A percentile compares a stretch with the other conserved stretches of the same genome.
Conservation (phyloP, 345 rosid species). For the Brassica rapa region DNA sequence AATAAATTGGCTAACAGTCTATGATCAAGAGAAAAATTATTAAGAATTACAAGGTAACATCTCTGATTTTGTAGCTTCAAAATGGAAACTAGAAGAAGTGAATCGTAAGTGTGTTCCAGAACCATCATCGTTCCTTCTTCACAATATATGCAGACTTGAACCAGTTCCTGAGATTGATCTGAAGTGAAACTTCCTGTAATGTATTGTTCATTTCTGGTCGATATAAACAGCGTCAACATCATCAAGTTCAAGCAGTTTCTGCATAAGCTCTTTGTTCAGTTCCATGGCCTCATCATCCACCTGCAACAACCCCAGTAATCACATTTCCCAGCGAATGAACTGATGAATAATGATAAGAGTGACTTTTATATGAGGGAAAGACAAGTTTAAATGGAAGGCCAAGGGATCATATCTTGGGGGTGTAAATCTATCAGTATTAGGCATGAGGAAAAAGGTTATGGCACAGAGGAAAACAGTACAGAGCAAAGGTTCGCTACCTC, state of each 20-base stretch:
- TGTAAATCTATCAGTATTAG: background rate
- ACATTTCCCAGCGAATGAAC: background rate
- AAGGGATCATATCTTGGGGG: background rate
- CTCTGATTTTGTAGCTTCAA: background rate
- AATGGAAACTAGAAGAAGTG: background rate
- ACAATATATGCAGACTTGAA: conserved; percentile 28
- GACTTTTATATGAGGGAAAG: background rate
- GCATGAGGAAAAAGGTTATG: background rate
- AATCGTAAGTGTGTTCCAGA: conserved; percentile 5
- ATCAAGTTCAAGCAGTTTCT: conserved; percentile 81
- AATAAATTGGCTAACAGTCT: background rate
- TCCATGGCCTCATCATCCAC: conserved; percentile 93
- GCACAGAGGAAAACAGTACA: background rate
- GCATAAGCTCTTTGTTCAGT: conserved; percentile 80
- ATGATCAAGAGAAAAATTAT: background rate
- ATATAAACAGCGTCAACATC: conserved; percentile 90
- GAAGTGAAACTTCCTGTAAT: conserved; percentile 6
- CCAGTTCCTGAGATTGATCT: conserved; percentile 11
- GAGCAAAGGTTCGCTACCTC: conserved; percentile 54
- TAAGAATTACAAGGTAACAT: background rate
- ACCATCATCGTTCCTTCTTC: conserved; percentile 10
- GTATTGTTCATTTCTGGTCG: conserved; percentile 61
- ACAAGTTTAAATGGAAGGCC: background rate
- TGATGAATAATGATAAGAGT: conserved; percentile 1
- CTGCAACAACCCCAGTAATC: conserved; percentile 45